Base-by-base conservation (phyloP, 179 eudicot genomes). In the Silene noctiflora region DNA sequence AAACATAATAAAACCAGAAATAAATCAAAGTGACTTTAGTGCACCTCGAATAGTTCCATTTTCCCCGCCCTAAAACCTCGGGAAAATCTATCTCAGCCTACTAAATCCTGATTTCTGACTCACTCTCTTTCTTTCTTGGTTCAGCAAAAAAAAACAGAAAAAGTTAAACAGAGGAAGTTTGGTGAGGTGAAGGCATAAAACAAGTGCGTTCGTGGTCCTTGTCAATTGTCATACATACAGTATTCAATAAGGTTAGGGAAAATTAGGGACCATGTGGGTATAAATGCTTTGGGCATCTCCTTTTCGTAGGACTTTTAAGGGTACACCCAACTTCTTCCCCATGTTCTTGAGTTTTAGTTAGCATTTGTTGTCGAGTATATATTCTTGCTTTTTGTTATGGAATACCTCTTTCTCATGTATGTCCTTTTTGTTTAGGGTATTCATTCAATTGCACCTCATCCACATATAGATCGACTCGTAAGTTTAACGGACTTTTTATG, bases 21-120 rank as follows among this genome's bases (percentile, higher is more conserved):
- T 35, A 35, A 35, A 6, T 35, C 0, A 35, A 3, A 7, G 8
- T 35, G 42, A 7, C 42, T 35, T 35, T 35, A 35, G 9, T 59
- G 17, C 24, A 20, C 76, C 65, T 62, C 63, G 71, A 63, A 29
- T 63, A 72, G 77, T 44, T 55, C 72, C 73, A 22, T 73, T 56
- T 48, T 21, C 14, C 51, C 56, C 55, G 13, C 75, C 62, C 75
- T 33, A 31, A 11, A 70, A 44, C 46, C 76, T 78, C 29, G 67
- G 67, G 22, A 71, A 65, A 78, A 78, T 72, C 42, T 35, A 35
- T 3, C 24, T 78, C 42, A 72, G 72, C 81, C 65, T 74, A 29
- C 75, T 29, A 68, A 67, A n/a, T 39, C 56, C 56, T 51, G 56
- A 13, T 1, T 35, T 20, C 71, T 44, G 29, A 44, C 33, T 51